Evolutionary conservation across 441 rosid species (phyloP).

Genomic region (Euphorbia celastroides): DNA sequence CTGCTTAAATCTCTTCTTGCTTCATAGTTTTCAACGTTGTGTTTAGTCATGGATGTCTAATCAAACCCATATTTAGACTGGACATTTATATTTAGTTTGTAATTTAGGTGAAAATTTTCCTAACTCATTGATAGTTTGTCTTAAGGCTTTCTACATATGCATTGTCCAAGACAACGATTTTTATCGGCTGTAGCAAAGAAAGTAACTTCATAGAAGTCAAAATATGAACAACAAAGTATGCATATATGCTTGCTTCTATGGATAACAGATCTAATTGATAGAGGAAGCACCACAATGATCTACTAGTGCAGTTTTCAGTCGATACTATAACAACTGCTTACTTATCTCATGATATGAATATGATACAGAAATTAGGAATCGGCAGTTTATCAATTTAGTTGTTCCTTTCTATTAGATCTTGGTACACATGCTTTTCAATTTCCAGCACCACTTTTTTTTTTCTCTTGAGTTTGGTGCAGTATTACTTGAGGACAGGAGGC

Average conservation of each 20-base stretch:
- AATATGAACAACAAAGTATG: too few relatives aligned
- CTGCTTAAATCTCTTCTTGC: not conserved
- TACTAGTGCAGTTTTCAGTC: too few relatives aligned
- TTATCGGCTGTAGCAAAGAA: too few relatives aligned
- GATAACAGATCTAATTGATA: too few relatives aligned
- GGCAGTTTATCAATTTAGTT: not conserved
- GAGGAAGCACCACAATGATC: too few relatives aligned
- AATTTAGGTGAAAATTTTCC: not conserved
- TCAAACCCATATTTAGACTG: not conserved
- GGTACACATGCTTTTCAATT: not conserved
- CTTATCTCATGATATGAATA: too few relatives aligned
- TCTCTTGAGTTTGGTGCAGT: conserved; percentile 48
- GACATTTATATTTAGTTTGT: conserved; percentile 9
- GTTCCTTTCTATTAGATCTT: not conserved
- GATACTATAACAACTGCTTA: too few relatives aligned
- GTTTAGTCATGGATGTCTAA: not conserved
- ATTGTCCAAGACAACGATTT: too few relatives aligned
- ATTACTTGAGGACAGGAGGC: conserved; percentile 83
- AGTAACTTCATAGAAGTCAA: too few relatives aligned
- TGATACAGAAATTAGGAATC: too few relatives aligned
- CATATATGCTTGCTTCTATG: too few relatives aligned
- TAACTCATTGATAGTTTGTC: not conserved
- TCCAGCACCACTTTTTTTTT: conserved; percentile 17
- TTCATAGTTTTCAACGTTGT: not conserved
- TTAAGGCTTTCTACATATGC: too few relatives aligned